Evolutionary conservation across 306 rosid species (phyloP), one percentile per base, ranked within the genome.

Genomic region (Quercus suber): DNA sequence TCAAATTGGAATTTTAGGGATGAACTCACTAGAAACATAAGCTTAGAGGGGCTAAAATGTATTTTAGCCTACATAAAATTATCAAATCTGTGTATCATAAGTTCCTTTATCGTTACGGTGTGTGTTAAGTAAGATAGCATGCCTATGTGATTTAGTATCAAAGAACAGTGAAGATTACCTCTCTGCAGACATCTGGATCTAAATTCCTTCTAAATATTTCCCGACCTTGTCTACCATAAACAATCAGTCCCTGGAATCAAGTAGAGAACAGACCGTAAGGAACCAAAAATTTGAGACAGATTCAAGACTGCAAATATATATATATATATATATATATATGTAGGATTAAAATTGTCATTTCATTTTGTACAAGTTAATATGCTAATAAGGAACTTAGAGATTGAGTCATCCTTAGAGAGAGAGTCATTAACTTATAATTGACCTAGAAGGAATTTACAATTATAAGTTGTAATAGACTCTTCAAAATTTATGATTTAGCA

Each of bases 201-300:
- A 95, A 92, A 87, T 82, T 92, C 85, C 85, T 83, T 77, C 92
- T 87, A 85, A 85, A 91, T 82, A 95, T 92, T 89, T 95, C 94
- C 84, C 12, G 91, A 55, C 99, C 99, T 84, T 89, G 90, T 89
- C 84, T 87, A 55, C 99, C 99, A 81, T 91, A 95, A 79, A 95
- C 97, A 78, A 95, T 95, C 84, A 92, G 84, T 61, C 99, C 98
- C 99, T 94, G 89, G 65, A 87, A 88, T 73, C 84, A 90, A 67
- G 82, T 31, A 63, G 78, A 63, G 78, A 20, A 78, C 58, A 68
- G 76, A 69, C 65, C 15, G 31, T 82, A 61, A 80, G 85, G 69
- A 55, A 51, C 61, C 27, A 65, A 68, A 52, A 56, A 64, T 18
- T 65, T 70, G 56, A 80, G 69, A 41, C 37, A 41, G 45, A 14